Base-by-base conservation (phyloP, 805 yeast genomes). In the Ogataea angusta region DNA sequence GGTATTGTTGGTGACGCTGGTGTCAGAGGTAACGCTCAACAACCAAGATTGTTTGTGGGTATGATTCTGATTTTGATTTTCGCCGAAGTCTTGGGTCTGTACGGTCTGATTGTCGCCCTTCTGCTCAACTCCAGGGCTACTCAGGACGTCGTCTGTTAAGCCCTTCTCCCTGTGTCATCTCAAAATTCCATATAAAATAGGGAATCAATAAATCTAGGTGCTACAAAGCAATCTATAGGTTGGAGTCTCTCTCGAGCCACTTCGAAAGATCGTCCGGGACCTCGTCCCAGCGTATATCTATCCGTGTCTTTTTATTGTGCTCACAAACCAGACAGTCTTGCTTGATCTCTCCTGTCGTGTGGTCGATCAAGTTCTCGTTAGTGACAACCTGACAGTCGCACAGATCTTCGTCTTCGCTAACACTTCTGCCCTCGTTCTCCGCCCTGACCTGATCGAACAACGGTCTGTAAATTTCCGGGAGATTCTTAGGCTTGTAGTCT, bases 1-100 rank as follows among this genome's bases (percentile, higher is more conserved):
- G 99, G 99, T 73, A 91, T 91, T 55, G 99, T 91, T 54, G 99
- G 99, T 68, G 99, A 91, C 67, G 97, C 96, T 44, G 99, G 99
- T 78, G 98, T 91, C 44, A 86, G 98, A 76, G 96, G 96, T 70
- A 83, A 90, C 53, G 93, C 96, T 49, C 97, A 90, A 69, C 99
- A 91, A 72, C 97, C 97, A 66, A 85, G 96, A 76, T 78, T 91
- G 62, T 91, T 91, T 69, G 98, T 40, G 25, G 43, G 43, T 40
- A 40, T 40, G 43, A 40, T 40, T 30, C 30, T 40, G 34, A 40
- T 40, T 30, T 24, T 40, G 30, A 40, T 40, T 40, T 40, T 40
- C 38, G 43, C 43, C 25, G 43, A 40, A 34, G 43, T 40, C 16
- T 40, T 40, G 35, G 43, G 43, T 40, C 43, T 40, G 23, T 63